Percentiles rank a stretch among this genome's conserved stretches.
Evolutionary conservation across 768 basidiomycete species (phyloP).

Genomic region (Xerocomellus intermedius): DNA sequence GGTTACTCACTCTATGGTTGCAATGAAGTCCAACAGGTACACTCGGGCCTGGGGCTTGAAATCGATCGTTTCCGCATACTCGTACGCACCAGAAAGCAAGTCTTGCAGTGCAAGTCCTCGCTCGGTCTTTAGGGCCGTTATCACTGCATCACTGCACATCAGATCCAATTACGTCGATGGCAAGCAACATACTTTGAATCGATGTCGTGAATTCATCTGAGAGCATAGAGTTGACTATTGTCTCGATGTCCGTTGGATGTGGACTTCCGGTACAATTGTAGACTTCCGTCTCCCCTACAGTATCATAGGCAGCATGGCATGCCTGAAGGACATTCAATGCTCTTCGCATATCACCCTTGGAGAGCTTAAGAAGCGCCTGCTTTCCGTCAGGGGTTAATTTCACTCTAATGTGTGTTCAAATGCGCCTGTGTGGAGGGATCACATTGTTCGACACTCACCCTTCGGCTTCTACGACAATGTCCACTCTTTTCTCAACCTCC

Average conservation of each 20-base stretch:
- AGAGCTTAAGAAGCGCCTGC: constrained; percentile 88
- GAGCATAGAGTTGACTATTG: constrained; percentile 93
- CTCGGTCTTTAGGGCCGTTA: constrained; percentile 82
- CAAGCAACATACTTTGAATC: constrained; percentile 61
- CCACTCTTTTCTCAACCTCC: constrained; percentile 83
- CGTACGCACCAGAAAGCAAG: constrained; percentile 86
- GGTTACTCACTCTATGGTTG: constrained; percentile 85
- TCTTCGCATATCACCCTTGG: constrained; percentile 95
- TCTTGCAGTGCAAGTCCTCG: constrained; percentile 95
- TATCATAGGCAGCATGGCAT: constrained; percentile 94
- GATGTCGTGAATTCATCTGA: constrained; percentile 92
- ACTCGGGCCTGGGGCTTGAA: constrained; percentile 83
- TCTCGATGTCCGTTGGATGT: constrained; percentile 91
- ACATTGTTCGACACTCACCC: constrained; percentile 47
- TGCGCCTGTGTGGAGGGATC: background rate
- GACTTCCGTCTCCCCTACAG: constrained; percentile 83
- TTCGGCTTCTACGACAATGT: constrained; percentile 79
- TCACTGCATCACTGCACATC: constrained; percentile 54
- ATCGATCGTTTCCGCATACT: constrained; percentile 84
- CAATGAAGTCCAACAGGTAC: constrained; percentile 89
- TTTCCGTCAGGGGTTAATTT: constrained; percentile 85
- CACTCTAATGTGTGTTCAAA: constrained; percentile 51
- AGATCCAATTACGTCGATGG: background rate
- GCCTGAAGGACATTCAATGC: constrained; percentile 96
- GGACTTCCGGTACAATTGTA: constrained; percentile 98